Evolutionary conservation across 768 basidiomycete species (phyloP).

Genomic region (Pisolithus albus): DNA sequence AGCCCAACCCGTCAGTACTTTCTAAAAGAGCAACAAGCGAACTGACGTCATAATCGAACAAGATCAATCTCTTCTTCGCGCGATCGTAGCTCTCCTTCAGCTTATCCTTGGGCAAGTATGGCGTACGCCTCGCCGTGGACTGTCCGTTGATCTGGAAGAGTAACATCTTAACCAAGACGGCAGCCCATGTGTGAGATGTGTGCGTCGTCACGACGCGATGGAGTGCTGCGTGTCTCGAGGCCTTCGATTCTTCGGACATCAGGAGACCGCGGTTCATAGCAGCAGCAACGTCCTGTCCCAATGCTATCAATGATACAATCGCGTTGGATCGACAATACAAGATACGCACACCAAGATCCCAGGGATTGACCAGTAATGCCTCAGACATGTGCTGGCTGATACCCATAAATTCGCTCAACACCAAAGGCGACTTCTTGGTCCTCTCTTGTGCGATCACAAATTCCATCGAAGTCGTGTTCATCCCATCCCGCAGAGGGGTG

Average conservation of each 20-base stretch:
- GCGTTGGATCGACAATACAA: neutral
- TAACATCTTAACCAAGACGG: slow-evolving; percentile 81
- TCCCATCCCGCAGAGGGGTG: slow-evolving; percentile 92
- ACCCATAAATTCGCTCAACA: slow-evolving; percentile 97
- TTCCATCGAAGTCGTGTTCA: slow-evolving; percentile 99
- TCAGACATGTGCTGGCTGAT: slow-evolving; percentile 89
- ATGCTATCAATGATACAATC: neutral
- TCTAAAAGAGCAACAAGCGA: neutral
- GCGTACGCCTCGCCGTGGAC: slow-evolving; percentile 77
- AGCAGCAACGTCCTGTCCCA: slow-evolving; percentile 66
- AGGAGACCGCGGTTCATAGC: slow-evolving; percentile 84
- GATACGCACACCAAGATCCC: slow-evolving; percentile 77
- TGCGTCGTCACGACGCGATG: slow-evolving; percentile 86
- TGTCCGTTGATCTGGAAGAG: slow-evolving; percentile 73
- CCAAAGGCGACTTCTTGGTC: slow-evolving; percentile 78
- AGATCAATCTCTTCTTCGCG: slow-evolving; percentile 79
- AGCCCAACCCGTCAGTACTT: neutral
- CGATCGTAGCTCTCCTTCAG: slow-evolving; percentile 54
- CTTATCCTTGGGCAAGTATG: slow-evolving; percentile 62
- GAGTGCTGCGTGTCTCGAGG: slow-evolving; percentile 62
- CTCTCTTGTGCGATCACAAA: slow-evolving; percentile 90
- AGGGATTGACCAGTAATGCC: slow-evolving; percentile 90
- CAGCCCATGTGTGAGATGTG: slow-evolving; percentile 93
- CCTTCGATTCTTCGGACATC: slow-evolving; percentile 77
- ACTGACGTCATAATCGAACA: slow-evolving; percentile 94